These are phyloP conservation scores for Kwoniella europaea DNA, from an alignment of 768 basidiomycete genomes.

Conservation along the genomic window DNA sequence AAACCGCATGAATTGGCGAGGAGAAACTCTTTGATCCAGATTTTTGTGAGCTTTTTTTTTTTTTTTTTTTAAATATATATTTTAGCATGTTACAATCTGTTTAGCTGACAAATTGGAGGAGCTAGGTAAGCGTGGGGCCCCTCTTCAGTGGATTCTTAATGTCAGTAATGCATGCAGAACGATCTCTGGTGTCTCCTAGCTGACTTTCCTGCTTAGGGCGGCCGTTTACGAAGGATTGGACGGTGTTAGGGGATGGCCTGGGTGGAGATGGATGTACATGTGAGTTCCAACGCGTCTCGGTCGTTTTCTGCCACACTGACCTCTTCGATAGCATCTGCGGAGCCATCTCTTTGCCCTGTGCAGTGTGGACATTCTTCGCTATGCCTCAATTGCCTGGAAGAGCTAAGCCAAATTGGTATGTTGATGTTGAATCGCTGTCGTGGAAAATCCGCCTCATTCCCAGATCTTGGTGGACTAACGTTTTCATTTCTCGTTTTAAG, in stretches of 20 bases:
- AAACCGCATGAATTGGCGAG: slow-evolving; percentile 43
- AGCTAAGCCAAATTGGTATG: slow-evolving; percentile 42
- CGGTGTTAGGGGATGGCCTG: slow-evolving; percentile 28
- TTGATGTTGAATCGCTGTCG: background rate
- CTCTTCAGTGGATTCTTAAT: slow-evolving; percentile 45
- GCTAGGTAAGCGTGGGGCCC: slow-evolving; percentile 23
- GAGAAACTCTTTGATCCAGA: slow-evolving; percentile 39
- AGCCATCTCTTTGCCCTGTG: slow-evolving; percentile 40
- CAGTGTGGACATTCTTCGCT: slow-evolving; percentile 41
- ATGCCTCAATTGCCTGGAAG: slow-evolving; percentile 43
- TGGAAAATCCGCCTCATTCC: too few relatives aligned
- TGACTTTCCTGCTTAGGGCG: slow-evolving; percentile 20
- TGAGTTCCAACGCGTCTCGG: background rate
- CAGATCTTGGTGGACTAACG: too few relatives aligned
- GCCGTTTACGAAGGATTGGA: slow-evolving; percentile 40
- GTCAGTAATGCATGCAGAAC: slow-evolving; percentile 13
- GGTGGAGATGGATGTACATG: slow-evolving; percentile 46
- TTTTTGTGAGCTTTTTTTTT: slow-evolving; percentile 12
- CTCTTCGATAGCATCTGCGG: slow-evolving; percentile 32
- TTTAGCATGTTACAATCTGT: too few relatives aligned
- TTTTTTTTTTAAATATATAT: too few relatives aligned
- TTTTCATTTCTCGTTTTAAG: slow-evolving; percentile 3
- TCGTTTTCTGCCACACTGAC: background rate
- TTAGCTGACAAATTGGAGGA: too few relatives aligned
- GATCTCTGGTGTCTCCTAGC: too few relatives aligned